A percentile compares a stretch with the other conserved stretches of the same genome.
Evolutionary conservation across 2,329 filamentous ascomycete genomes (phyloP).

Genomic region (Laburnicola sp.): DNA sequence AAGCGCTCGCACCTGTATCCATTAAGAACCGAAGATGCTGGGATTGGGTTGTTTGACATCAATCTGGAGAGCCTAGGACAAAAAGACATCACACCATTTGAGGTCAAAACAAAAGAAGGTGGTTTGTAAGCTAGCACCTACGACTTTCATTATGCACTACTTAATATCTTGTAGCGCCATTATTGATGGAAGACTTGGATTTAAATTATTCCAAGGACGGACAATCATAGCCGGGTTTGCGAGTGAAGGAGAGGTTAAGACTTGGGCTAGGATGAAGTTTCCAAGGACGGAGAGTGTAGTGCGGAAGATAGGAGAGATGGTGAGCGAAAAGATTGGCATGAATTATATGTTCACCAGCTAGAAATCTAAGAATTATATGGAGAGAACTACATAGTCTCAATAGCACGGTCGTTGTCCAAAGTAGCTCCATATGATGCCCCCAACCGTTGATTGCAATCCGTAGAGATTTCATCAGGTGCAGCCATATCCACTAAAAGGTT

Average conservation of each 20-base stretch:
- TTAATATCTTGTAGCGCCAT: conserved; percentile 3
- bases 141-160: background rate
- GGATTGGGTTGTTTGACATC: background rate
- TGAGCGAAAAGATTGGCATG: conserved; percentile 8
- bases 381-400: conserved; percentile 2
- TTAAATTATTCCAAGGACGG: background rate
- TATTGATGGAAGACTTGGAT: conserved; percentile 6
- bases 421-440: background rate
- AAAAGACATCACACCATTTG: background rate
- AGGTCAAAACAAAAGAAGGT: conserved; percentile 2
- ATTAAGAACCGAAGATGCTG: background rate
- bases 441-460: background rate
- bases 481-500: background rate
- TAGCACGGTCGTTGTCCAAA: background rate
- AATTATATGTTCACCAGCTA: conserved; percentile 1
- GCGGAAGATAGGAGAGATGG: background rate
- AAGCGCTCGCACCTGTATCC: conserved; percentile 1
- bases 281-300: background rate
- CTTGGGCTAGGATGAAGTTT: conserved; percentile 1
- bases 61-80: background rate
- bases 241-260: conserved; percentile 3
- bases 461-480: background rate
- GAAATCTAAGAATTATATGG: background rate
- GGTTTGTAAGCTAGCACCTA: background rate
- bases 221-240: conserved; percentile 6